These are phyloP conservation scores for Capsella rubella DNA, from an alignment of 441 rosid genomes.

Conservation along the genomic window DNA sequence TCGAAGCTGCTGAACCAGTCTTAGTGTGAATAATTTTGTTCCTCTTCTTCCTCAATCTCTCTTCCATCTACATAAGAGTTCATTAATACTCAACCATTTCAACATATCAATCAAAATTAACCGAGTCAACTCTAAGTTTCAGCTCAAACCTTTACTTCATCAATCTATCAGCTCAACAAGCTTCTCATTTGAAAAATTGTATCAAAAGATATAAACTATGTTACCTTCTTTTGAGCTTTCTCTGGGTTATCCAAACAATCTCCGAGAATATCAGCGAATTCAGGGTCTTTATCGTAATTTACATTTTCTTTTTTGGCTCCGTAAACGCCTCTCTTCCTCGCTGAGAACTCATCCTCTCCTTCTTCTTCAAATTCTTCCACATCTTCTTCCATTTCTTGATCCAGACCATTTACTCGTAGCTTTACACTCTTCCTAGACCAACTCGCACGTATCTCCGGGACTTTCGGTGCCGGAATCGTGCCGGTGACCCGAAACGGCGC, in stretches of 20 bases:
- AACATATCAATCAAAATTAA: not conserved
- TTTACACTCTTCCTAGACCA: conserved; percentile 25
- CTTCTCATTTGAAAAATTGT: not conserved
- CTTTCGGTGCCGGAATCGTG: conserved; percentile 29
- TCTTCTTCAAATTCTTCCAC: conserved; percentile 35
- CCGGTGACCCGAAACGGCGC: conserved; percentile 43
- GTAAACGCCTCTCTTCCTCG: conserved; percentile 41
- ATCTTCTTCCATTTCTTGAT: conserved; percentile 46
- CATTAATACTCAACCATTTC: conserved; percentile 1
- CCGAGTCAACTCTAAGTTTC: not conserved
- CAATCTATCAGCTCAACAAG: conserved; percentile 9
- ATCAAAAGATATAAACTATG: not conserved
- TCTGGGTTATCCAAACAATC: conserved; percentile 74
- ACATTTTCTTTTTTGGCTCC: conserved; percentile 56
- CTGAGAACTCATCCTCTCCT: conserved; percentile 40
- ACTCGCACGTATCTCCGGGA: conserved; percentile 22
- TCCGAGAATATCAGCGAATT: conserved; percentile 85
- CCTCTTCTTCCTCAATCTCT: conserved; percentile 84
- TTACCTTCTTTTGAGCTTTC: conserved; percentile 75
- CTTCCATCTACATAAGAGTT: conserved; percentile 67
- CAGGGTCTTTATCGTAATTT: conserved; percentile 80
- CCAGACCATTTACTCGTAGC: conserved; percentile 35
- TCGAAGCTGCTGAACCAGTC: conserved; percentile 77
- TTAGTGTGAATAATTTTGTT: conserved; percentile 76
- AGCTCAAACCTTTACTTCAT: not conserved